A percentile compares a stretch with the other conserved stretches of the same genome.
These are phyloP conservation scores for Myxozyma monticola DNA, from an alignment of 805 yeast species.

Conservation along the genomic window DNA sequence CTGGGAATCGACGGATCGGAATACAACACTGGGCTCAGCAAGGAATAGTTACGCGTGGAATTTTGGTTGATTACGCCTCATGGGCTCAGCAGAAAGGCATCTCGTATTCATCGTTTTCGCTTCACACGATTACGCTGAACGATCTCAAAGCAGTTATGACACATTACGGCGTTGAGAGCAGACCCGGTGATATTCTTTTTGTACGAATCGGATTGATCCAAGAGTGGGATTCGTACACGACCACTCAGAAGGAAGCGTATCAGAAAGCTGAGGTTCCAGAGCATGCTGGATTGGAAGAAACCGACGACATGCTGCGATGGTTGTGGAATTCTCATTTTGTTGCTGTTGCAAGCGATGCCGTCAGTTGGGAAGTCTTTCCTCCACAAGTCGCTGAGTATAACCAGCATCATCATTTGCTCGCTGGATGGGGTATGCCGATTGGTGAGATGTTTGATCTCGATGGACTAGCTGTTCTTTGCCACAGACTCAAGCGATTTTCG, in stretches of 20 bases:
- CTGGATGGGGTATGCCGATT: conserved; percentile 40
- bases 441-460: conserved; percentile 40
- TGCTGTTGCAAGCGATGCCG: conserved; percentile 35
- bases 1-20: conserved; percentile 23
- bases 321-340: conserved; percentile 36
- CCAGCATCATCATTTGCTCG: conserved; percentile 34
- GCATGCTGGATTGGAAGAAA: conserved; percentile 32
- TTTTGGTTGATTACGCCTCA: conserved; percentile 34
- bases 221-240: conserved; percentile 32
- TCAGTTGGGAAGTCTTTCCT: conserved; percentile 34
- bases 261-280: conserved; percentile 4
- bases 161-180: conserved; percentile 21
- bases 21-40: conserved; percentile 34
- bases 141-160: conserved; percentile 27
- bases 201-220: conserved; percentile 34
- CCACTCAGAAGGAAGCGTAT: conserved; percentile 28
- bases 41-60: conserved; percentile 37
- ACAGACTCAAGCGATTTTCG: conserved; percentile 31
- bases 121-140: conserved; percentile 26
- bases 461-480: conserved; percentile 33
- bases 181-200: conserved; percentile 35
- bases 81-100: conserved; percentile 33
- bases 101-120: conserved; percentile 27
- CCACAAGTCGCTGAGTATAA: conserved; percentile 2
- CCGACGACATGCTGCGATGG: conserved; percentile 33